Conservation (phyloP, 768 basidiomycete species). For the Rhodocollybia butyracea region DNA sequence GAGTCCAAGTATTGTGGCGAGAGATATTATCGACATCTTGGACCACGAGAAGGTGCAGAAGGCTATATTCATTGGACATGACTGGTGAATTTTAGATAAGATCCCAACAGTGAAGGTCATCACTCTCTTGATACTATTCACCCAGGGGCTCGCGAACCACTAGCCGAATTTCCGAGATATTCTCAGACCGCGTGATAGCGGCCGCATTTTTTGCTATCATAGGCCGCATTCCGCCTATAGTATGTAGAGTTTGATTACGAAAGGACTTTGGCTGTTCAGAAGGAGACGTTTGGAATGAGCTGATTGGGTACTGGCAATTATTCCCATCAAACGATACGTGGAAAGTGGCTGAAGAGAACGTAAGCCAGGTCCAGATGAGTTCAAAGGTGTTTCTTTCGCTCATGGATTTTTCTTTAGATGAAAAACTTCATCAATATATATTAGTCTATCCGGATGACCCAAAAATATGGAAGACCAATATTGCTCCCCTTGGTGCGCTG, state of each 20-base stretch:
- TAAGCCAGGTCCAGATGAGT: not conserved
- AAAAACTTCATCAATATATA: conserved; percentile 30
- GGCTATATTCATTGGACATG: conserved; percentile 36
- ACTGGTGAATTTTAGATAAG: too few species aligned
- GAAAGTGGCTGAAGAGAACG: conserved; percentile 20
- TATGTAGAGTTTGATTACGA: not conserved
- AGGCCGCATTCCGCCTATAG: conserved; percentile 28
- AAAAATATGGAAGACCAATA: conserved; percentile 30
- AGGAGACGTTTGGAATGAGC: conserved; percentile 24
- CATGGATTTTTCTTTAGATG: not conserved
- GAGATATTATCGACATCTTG: conserved; percentile 36
- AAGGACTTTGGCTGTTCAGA: conserved; percentile 5
- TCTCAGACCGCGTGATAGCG: conserved; percentile 35
- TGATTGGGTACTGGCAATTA: conserved; percentile 34
- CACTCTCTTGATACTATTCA: too few species aligned
- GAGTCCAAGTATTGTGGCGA: conserved; percentile 19
- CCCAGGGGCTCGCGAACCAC: conserved; percentile 34
- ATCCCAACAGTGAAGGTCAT: too few species aligned
- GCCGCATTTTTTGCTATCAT: conserved; percentile 36
- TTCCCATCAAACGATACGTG: conserved; percentile 30
- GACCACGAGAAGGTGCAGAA: conserved; percentile 29
- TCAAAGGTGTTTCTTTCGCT: not conserved
- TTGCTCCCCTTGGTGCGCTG: conserved; percentile 34
- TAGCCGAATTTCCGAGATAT: conserved; percentile 33
- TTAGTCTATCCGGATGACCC: conserved; percentile 35